A percentile compares a stretch with the other conserved stretches of the same genome.
Evolutionary conservation across 139 green algal genomes (phyloP).

Genomic region (Picochlorum sp.): DNA sequence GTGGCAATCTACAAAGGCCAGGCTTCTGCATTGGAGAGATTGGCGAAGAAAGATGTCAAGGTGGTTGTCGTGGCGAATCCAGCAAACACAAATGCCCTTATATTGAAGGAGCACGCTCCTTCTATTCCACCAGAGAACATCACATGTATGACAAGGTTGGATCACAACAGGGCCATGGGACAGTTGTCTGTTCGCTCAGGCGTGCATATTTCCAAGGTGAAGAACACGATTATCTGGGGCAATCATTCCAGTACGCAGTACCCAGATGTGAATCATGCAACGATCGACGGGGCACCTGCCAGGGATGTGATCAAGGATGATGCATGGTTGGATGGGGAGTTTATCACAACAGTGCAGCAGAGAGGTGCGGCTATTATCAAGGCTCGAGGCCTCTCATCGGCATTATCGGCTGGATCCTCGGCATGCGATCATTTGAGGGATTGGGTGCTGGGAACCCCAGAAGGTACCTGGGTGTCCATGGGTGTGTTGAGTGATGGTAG

Average conservation of each 20-base stretch:
- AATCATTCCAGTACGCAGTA: conserved; percentile 94
- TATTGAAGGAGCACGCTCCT: conserved; percentile 75
- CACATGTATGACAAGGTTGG: conserved; percentile 83
- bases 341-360: conserved; percentile 85
- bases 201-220: conserved; percentile 60
- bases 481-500: conserved; percentile 77
- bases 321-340: conserved; percentile 75
- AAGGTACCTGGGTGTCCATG: conserved; percentile 74
- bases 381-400: conserved; percentile 70
- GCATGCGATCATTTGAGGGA: conserved; percentile 87
- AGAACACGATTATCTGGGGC: conserved; percentile 95
- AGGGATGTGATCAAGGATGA: conserved; percentile 53
- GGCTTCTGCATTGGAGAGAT: conserved; percentile 63
- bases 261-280: conserved; percentile 88
- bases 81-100: conserved; percentile 90
- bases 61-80: conserved; percentile 94
- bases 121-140: conserved; percentile 83
- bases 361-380: conserved; percentile 90
- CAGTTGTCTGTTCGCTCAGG: conserved; percentile 67
- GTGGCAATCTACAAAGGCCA: conserved; percentile 85
- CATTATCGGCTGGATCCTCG: conserved; percentile 78
- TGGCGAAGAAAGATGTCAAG: conserved; percentile 46
- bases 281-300: conserved; percentile 66
- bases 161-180: conserved; percentile 92
- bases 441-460: conserved; percentile 77